A percentile compares a stretch with the other conserved stretches of the same genome.
These are phyloP conservation scores for Yamadazyma conglobata DNA, from an alignment of 1,139 yeast genomes.

Conservation along the genomic window DNA sequence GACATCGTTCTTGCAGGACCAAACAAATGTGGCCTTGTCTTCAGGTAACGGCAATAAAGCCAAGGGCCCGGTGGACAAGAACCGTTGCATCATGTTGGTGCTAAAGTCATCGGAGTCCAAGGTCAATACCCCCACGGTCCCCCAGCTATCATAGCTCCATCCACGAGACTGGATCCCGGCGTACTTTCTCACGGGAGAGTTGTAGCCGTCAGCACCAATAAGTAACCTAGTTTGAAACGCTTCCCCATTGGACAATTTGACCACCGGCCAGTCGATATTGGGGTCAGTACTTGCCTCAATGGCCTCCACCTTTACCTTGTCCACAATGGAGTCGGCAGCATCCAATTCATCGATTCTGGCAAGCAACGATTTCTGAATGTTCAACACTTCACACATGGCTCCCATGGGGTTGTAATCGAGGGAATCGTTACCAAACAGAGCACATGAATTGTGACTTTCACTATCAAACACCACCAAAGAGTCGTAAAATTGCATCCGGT, in stretches of 20 bases:
- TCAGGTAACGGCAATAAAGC: constrained; percentile 88
- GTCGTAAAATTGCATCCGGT: constrained; percentile 76
- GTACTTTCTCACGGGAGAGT: constrained; percentile 85
- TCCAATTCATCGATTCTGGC: constrained; percentile 52
- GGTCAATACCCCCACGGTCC: constrained; percentile 84
- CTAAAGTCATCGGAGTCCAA: constrained; percentile 70
- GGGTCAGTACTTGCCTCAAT: constrained; percentile 11
- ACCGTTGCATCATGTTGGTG: constrained; percentile 87
- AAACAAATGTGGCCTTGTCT: constrained; percentile 83
- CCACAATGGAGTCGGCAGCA: constrained; percentile 14
- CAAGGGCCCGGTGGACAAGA: constrained; percentile 87
- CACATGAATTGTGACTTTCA: constrained; percentile 61
- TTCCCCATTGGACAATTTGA: constrained; percentile 66
- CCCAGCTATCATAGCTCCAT: constrained; percentile 86
- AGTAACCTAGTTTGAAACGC: constrained; percentile 65
- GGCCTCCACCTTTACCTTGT: constrained; percentile 32
- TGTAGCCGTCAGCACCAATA: constrained; percentile 95
- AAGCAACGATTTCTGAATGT: constrained; percentile 71
- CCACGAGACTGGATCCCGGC: constrained; percentile 85
- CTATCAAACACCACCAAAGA: constrained; percentile 79
- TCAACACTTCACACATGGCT: constrained; percentile 85
- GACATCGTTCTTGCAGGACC: constrained; percentile 84
- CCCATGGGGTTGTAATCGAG: constrained; percentile 49
- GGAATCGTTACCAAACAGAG: constrained; percentile 64
- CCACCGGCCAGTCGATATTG: constrained; percentile 68